Conservation (phyloP, 768 basidiomycete species). For the Amanita inopinata region DNA sequence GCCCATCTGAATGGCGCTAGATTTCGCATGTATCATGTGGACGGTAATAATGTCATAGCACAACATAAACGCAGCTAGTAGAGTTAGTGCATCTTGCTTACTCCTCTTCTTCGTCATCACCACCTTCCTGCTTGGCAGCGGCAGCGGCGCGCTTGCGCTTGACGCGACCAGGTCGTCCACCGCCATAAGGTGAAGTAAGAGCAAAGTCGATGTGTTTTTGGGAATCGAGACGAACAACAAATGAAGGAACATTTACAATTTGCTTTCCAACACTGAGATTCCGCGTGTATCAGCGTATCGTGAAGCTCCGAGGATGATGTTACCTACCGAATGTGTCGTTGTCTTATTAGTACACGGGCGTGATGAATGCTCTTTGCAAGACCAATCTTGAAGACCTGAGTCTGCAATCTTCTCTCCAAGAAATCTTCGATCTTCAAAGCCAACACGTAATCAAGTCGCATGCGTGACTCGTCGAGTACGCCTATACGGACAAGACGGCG, state of each 20-base stretch:
- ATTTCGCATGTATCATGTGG: slow-evolving; percentile 16
- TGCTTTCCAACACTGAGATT: slow-evolving; percentile 85
- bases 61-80: slow-evolving; percentile 21
- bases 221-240: slow-evolving; percentile 97
- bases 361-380: slow-evolving; percentile 98
- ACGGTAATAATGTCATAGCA: slow-evolving; percentile 10
- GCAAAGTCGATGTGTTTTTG: slow-evolving; percentile 99
- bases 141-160: slow-evolving; percentile 97
- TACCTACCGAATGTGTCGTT: slow-evolving; percentile 92
- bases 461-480: slow-evolving; percentile 97
- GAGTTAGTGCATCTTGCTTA: slow-evolving; percentile 26
- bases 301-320: background rate
- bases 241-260: slow-evolving; percentile 97
- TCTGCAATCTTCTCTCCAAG: slow-evolving; percentile 98
- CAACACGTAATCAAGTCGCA: slow-evolving; percentile 99
- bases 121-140: slow-evolving; percentile 86
- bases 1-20: background rate
- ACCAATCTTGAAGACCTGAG: slow-evolving; percentile 98
- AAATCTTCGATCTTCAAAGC: slow-evolving; percentile 99
- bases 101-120: slow-evolving; percentile 85
- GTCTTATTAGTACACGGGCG: slow-evolving; percentile 95
- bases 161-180: slow-evolving; percentile 89
- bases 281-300: slow-evolving; percentile 1
- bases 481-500: slow-evolving; percentile 96
- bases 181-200: slow-evolving; percentile 92